Evolutionary conservation across 768 basidiomycete genomes (phyloP).

Genomic region (Tylopilus balloui): DNA sequence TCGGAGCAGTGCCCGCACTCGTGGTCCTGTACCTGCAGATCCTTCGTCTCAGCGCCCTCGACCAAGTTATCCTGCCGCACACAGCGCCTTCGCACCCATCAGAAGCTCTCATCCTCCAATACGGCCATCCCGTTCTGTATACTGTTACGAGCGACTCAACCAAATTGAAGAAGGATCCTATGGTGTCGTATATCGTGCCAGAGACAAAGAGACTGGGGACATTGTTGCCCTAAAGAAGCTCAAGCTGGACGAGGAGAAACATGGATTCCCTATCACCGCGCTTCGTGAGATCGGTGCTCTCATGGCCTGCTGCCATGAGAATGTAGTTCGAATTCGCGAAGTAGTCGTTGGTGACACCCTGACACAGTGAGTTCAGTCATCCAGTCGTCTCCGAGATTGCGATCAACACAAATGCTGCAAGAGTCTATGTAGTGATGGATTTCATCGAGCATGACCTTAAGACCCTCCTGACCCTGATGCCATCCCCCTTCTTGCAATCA

Average conservation of each 20-base stretch:
- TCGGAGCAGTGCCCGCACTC: constrained; percentile 14
- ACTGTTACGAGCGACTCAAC: constrained; percentile 89
- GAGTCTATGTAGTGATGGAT: constrained; percentile 99
- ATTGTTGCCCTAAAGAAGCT: constrained; percentile 97
- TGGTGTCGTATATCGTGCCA: constrained; percentile 94
- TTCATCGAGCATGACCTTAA: constrained; percentile 99
- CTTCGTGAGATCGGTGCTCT: constrained; percentile 94
- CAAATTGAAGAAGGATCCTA: constrained; percentile 99
- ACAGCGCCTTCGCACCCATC: constrained; percentile 72
- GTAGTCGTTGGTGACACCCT: constrained; percentile 98
- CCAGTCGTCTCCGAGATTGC: constrained; percentile 1
- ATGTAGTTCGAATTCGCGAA: constrained; percentile 95
- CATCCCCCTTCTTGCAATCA: constrained; percentile 91
- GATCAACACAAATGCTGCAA: constrained; percentile 32
- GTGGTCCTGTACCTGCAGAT: constrained; percentile 13
- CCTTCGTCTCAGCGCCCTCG: constrained; percentile 15
- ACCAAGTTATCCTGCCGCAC: constrained; percentile 21
- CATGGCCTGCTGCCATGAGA: constrained; percentile 91
- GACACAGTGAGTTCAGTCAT: constrained; percentile 79
- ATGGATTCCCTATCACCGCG: constrained; percentile 97
- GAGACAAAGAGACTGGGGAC: constrained; percentile 90
- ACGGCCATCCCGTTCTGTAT: constrained; percentile 86
- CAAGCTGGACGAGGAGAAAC: constrained; percentile 97
- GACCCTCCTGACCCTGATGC: constrained; percentile 91
- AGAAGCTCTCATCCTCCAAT: constrained; percentile 76